These are phyloP conservation scores for Ganoderma resinaceum DNA, from an alignment of 1,284 basidiomycete species.

Conservation along the genomic window DNA sequence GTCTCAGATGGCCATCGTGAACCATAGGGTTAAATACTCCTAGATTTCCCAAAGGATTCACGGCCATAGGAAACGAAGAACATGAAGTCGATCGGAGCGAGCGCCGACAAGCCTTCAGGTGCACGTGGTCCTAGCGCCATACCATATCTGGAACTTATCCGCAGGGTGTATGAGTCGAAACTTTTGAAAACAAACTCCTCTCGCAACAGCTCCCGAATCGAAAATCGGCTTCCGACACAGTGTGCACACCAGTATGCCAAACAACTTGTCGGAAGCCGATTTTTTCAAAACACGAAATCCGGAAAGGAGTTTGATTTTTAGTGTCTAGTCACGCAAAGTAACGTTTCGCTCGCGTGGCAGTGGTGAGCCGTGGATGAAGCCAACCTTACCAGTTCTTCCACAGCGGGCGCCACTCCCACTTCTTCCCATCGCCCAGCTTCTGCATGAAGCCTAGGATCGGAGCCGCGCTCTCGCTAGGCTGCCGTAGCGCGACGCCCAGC, in stretches of 20 bases:
- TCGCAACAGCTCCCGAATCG: neutral
- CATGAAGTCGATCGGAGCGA: neutral
- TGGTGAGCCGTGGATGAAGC: neutral
- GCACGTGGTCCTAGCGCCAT: neutral
- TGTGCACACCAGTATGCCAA: neutral
- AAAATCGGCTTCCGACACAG: neutral
- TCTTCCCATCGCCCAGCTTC: slow-evolving; percentile 5
- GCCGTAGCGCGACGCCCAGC: slow-evolving; percentile 13
- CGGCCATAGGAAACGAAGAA: neutral
- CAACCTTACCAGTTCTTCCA: slow-evolving; percentile 7
- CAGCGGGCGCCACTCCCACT: slow-evolving; percentile 19
- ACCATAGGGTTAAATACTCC: too few relatives aligned
- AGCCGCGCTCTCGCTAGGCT: neutral
- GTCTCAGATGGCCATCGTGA: too few relatives aligned
- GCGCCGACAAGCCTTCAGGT: too few relatives aligned
- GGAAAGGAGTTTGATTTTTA: neutral
- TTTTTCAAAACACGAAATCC: neutral
- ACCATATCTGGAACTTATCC: neutral
- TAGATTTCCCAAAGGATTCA: too few relatives aligned
- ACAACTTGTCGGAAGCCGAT: neutral
- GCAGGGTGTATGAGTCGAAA: neutral
- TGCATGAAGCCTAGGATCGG: slow-evolving; percentile 11
- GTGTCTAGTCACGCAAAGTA: neutral
- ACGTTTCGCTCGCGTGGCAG: neutral
- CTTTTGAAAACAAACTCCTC: neutral